phyloP scores from a whole-genome alignment of 192 early-diverging fungal genomes.

The Coemansia sp. region DNA sequence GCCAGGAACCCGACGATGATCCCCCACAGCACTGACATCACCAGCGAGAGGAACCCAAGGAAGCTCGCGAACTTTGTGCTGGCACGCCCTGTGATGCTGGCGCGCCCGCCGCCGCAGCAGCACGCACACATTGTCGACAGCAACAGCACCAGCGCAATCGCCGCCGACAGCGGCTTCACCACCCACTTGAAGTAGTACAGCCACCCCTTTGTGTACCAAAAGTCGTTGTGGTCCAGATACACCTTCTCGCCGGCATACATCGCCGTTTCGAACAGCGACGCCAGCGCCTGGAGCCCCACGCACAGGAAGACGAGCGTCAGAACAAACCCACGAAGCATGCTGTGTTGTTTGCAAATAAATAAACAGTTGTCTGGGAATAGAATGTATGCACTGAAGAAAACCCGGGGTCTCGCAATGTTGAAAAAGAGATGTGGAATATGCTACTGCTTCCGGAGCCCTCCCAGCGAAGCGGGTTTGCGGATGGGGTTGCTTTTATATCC shows the following conservation, averaged over 20 bases:
- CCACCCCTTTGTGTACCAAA: conserved; percentile 50
- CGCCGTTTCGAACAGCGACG: conserved; percentile 47
- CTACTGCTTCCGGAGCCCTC: background rate
- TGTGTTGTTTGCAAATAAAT: background rate
- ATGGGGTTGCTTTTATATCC: background rate
- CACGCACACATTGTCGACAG: conserved; percentile 45
- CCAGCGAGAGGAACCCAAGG: conserved; percentile 39
- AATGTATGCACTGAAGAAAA: background rate
- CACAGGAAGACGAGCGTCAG: conserved; percentile 30
- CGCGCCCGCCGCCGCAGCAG: conserved; percentile 39
- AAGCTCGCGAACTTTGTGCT: conserved; percentile 28
- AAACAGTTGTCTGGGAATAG: background rate
- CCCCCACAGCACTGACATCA: conserved; percentile 48
- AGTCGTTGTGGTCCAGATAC: conserved; percentile 41
- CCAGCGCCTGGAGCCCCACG: conserved; percentile 33
- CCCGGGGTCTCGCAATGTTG: background rate
- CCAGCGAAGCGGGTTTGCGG: background rate
- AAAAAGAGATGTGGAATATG: background rate
- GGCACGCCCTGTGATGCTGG: conserved; percentile 9
- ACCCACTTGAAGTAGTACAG: conserved; percentile 56
- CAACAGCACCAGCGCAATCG: conserved; percentile 31
- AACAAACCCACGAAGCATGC: conserved; percentile 32
- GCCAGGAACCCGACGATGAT: conserved; percentile 46
- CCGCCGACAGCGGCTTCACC: conserved; percentile 47
- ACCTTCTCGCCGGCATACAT: conserved; percentile 49